Evolutionary conservation across 2,329 filamentous ascomycete species (phyloP), one percentile per base, ranked within the genome.

Genomic region (Delphinella strobiligena): DNA sequence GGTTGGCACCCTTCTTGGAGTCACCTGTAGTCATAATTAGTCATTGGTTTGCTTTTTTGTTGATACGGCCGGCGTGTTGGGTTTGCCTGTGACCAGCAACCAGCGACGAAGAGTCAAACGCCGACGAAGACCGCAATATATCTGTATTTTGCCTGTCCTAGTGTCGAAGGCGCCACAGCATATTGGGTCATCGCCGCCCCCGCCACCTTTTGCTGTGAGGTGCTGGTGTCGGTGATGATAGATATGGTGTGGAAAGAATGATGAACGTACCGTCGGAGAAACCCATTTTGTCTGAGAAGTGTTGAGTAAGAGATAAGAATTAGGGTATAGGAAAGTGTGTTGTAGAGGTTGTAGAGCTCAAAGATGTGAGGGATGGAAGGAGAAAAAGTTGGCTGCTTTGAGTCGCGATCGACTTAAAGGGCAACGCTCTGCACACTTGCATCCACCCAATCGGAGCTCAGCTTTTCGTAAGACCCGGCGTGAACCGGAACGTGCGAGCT

Each of bases 1-100:
- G 85, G 75, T 81, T 84, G 69, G 87, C 89, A 77, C 89, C 89
- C 82, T 95, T 95, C 75, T 88, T 87, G 61, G 73, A 60, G 68
- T 95, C 87, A 75, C 87, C 88, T 94, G 60, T 31, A 52, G 22
- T 7, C 22, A 27, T 27, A n/a, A n/a, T n/a, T n/a, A n/a, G n/a
- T n/a, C n/a, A n/a, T n/a, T n/a, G n/a, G n/a, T n/a, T n/a, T n/a
- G n/a, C n/a, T n/a, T n/a, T n/a, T n/a, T n/a, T n/a, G n/a, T n/a
- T n/a, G n/a, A n/a, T n/a, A n/a, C n/a, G n/a, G n/a, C n/a, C n/a
- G n/a, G n/a, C n/a, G n/a, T n/a, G n/a, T n/a, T n/a, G n/a, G n/a
- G n/a, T n/a, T n/a, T n/a, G n/a, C n/a, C n/a, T n/a, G n/a, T n/a
- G n/a, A n/a, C n/a, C n/a, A n/a, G n/a, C n/a, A n/a, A n/a, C n/a